A percentile compares a stretch with the other conserved stretches of the same genome.
phyloP scores from a whole-genome alignment of 2,329 filamentous ascomycete species.

The Sporothrix humicola region DNA sequence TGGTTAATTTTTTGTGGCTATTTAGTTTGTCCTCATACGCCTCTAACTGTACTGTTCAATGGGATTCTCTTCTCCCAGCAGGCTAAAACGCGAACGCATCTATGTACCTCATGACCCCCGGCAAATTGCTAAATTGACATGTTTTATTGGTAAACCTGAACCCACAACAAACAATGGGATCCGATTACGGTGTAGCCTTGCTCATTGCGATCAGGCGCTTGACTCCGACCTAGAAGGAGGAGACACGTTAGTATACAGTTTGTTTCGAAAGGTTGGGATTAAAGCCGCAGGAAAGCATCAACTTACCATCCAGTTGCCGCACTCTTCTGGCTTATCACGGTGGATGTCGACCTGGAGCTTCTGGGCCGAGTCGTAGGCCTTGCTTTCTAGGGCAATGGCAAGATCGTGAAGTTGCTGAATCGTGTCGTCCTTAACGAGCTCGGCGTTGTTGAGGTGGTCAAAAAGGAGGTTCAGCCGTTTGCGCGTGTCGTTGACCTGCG shows the following conservation, averaged over 20 bases:
- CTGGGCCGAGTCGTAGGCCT: conserved; percentile 71
- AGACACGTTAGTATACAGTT: background rate
- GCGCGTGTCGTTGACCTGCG: conserved; percentile 91
- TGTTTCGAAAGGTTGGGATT: background rate
- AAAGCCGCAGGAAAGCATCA: background rate
- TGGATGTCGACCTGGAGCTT: conserved; percentile 76
- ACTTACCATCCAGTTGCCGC: conserved; percentile 85
- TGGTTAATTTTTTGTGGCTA: too few relatives aligned
- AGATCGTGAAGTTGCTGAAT: conserved; percentile 69
- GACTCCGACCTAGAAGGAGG: conserved; percentile 30
- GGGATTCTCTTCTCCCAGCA: too few relatives aligned
- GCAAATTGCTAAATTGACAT: too few relatives aligned
- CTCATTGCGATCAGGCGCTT: conserved; percentile 67
- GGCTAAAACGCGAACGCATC: too few relatives aligned
- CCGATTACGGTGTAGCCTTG: conserved; percentile 61
- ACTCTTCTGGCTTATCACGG: conserved; percentile 77
- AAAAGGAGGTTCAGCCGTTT: conserved; percentile 93
- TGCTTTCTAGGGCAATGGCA: conserved; percentile 68
- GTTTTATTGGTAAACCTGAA: too few relatives aligned
- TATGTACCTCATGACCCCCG: too few relatives aligned
- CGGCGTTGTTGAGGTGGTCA: conserved; percentile 95
- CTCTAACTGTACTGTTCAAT: too few relatives aligned
- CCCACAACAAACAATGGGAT: too few relatives aligned
- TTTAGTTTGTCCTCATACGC: too few relatives aligned
- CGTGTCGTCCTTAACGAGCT: conserved; percentile 81